Evolutionary conservation across 306 rosid genomes (phyloP).

Genomic region (Crataegus laevigata): DNA sequence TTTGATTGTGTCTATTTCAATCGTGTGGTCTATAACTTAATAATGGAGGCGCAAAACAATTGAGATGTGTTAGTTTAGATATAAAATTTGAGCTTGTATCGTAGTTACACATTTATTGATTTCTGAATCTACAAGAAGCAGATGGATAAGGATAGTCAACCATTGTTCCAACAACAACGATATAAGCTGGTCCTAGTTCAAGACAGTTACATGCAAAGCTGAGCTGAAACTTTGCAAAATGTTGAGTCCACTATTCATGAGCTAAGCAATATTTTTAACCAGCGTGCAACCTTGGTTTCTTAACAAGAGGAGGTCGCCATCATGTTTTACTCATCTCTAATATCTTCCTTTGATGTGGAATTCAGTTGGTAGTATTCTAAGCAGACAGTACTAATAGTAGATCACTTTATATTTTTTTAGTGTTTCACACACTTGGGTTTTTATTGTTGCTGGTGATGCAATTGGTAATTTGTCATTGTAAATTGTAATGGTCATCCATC

Average conservation of each 20-base stretch:
- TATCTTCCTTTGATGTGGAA: not conserved
- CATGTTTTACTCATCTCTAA: conserved; percentile 42
- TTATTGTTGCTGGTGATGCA: not conserved
- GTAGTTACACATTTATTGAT: not conserved
- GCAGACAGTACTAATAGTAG: not conserved
- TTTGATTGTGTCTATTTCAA: not conserved
- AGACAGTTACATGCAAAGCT: conserved; percentile 93
- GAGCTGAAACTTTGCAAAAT: conserved; percentile 97
- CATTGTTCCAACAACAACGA: conserved; percentile 64
- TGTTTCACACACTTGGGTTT: not conserved
- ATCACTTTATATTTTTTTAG: not conserved
- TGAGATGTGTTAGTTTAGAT: not conserved
- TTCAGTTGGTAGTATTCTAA: not conserved
- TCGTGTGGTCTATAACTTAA: not conserved
- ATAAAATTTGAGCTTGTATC: not conserved
- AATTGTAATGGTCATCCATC: not conserved
- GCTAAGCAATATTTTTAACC: conserved; percentile 88
- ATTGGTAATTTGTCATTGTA: not conserved
- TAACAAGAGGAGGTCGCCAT: conserved; percentile 96
- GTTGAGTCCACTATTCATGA: conserved; percentile 97
- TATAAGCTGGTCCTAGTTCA: conserved; percentile 83
- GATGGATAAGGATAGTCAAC: conserved; percentile 80
- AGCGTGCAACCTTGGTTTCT: conserved; percentile 89
- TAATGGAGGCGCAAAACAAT: not conserved
- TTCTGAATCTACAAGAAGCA: conserved; percentile 53